Percentiles rank a stretch among this genome's conserved stretches.
phyloP scores from a whole-genome alignment of 306 rosid genomes.

The Dryas octopetala region DNA sequence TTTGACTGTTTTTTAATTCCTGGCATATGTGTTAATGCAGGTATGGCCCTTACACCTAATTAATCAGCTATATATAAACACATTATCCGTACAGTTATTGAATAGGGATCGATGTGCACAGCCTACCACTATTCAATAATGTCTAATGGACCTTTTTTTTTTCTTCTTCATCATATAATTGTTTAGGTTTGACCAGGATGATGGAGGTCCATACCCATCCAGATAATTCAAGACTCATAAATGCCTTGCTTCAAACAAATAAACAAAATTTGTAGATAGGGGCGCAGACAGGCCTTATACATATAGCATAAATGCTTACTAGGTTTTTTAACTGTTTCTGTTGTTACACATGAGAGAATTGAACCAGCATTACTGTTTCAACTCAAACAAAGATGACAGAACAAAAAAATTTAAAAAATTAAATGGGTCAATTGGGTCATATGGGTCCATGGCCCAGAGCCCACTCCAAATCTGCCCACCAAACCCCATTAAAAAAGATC shows the following conservation, averaged over 20 bases:
- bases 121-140: neutral
- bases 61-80: neutral
- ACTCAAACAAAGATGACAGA: too few species aligned
- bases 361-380: neutral
- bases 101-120: neutral
- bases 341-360: neutral
- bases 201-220: neutral
- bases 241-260: neutral
- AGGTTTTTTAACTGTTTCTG: neutral
- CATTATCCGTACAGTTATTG: neutral
- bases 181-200: neutral
- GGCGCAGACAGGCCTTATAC: neutral
- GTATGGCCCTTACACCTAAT: too few species aligned
- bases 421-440: neutral
- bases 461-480: neutral
- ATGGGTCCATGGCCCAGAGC: neutral
- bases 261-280: neutral
- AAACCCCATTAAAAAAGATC: neutral
- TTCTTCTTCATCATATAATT: neutral
- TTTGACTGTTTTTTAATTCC: too few species aligned
- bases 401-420: neutral
- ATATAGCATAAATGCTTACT: neutral
- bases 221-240: neutral
- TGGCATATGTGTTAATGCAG: too few species aligned
- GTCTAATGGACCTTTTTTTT: neutral